Evolutionary conservation across 176 grass and related monocot species (phyloP).

Genomic region (Carex myosuroides): DNA sequence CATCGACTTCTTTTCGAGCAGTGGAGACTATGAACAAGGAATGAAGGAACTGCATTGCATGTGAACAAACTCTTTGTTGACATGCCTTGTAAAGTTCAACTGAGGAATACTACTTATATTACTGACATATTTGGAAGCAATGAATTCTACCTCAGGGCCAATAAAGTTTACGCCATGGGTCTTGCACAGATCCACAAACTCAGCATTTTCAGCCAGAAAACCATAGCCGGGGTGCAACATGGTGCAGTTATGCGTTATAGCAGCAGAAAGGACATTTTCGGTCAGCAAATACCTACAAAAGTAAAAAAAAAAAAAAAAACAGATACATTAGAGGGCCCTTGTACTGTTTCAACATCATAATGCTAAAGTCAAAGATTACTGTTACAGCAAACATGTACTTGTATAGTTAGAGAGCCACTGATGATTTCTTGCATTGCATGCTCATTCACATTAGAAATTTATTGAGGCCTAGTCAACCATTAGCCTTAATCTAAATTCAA

Average conservation of each 20-base stretch:
- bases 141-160: constrained; percentile 33
- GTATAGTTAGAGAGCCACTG: not conserved
- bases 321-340: not conserved
- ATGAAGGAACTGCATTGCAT: not conserved
- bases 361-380: not conserved
- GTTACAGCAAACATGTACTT: not conserved
- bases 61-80: not conserved
- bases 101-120: not conserved
- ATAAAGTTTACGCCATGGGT: constrained; percentile 43
- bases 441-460: not conserved
- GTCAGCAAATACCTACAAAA: constrained; percentile 37
- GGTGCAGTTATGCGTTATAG: constrained; percentile 37
- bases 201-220: constrained; percentile 47
- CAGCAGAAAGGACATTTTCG: constrained; percentile 41
- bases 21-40: not conserved
- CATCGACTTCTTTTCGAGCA: not conserved
- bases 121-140: not conserved
- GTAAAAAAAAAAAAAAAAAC: not conserved
- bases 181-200: constrained; percentile 46
- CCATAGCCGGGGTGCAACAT: constrained; percentile 55
- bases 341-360: not conserved
- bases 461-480: not conserved
- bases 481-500: not conserved
- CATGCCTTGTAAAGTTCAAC: not conserved
- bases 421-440: not conserved